Evolutionary conservation across 805 yeast species (phyloP), one percentile per base, ranked within the genome.

Genomic region (Candida endomychidarum): DNA sequence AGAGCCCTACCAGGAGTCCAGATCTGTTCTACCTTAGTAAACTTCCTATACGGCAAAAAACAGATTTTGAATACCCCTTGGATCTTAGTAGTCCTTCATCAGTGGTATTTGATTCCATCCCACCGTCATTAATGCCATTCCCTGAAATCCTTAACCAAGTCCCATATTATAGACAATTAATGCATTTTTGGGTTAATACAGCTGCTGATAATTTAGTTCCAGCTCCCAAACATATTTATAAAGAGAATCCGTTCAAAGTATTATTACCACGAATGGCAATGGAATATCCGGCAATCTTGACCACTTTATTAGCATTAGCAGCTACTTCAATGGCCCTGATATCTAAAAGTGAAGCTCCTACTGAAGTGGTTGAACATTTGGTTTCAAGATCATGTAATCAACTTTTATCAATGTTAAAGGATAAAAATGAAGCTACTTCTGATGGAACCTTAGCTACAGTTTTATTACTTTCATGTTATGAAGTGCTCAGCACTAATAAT

Each of bases 191-290:
- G 67, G 60, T 78, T 7, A 67, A 78, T 37, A 75, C 77, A 10
- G 83, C 86, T 0, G 76, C 90, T 1, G 70, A 69, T 25, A 63
- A 73, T 18, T 65, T 84, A 14, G 86, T 81, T 5, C 89, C 90
- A 0, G 80, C 85, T 0, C 86, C 86, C 8, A 65, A 74, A 3
- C 54, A 65, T 6, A 51, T 72, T 2, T 81, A 80, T 50, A 64
- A 60, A 15, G 78, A 75, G 11, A 81, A 83, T 49, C 95, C 95
- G 0, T 84, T 83, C 61, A 72, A 74, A 44, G 72, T 72, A 9
- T 63, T 82, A 6, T 58, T 86, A 9, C 91, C 93, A 0, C 76
- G 75, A 49, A 69, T 85, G 73, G 88, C 91, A 1, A 64, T 80
- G 70, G 67, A 70, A 17, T 69, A 74, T 42, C 75, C 78, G 4